Evolutionary conservation across 768 basidiomycete species (phyloP).

Genomic region (Pleurotus platypus): DNA sequence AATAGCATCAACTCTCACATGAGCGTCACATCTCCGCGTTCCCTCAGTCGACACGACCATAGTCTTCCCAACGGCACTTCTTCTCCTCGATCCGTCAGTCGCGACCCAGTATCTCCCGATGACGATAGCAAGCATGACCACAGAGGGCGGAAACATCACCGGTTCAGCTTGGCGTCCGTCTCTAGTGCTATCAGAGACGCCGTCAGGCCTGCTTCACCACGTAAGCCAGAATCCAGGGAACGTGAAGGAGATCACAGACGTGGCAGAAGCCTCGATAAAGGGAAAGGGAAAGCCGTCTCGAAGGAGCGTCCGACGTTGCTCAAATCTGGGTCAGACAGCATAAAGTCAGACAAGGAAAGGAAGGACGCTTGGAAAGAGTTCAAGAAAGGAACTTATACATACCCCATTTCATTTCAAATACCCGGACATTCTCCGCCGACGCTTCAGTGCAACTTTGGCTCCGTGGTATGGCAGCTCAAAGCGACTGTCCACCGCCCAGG

Average conservation of each 20-base stretch:
- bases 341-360: slow-evolving; percentile 37
- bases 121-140: slow-evolving; percentile 16
- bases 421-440: slow-evolving; percentile 78
- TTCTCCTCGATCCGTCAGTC: slow-evolving; percentile 1
- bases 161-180: slow-evolving; percentile 52
- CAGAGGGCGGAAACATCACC: slow-evolving; percentile 31
- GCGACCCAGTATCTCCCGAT: background rate
- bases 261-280: slow-evolving; percentile 16
- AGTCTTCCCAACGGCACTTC: background rate
- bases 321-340: slow-evolving; percentile 32
- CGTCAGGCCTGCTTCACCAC: slow-evolving; percentile 47
- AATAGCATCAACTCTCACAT: background rate
- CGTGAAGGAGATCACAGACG: slow-evolving; percentile 10
- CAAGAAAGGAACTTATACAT: slow-evolving; percentile 89
- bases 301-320: slow-evolving; percentile 24
- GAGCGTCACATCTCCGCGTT: background rate
- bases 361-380: slow-evolving; percentile 82
- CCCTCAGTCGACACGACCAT: background rate
- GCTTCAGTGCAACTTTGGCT: slow-evolving; percentile 70
- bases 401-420: slow-evolving; percentile 89
- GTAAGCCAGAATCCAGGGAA: slow-evolving; percentile 3
- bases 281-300: slow-evolving; percentile 20
- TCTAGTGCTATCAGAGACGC: slow-evolving; percentile 46
- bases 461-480: slow-evolving; percentile 74
- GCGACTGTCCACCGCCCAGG: slow-evolving; percentile 85